Evolutionary conservation across 371 early-diverging fungal genomes (phyloP).

Genomic region (Cokeromyces recurvatus): DNA sequence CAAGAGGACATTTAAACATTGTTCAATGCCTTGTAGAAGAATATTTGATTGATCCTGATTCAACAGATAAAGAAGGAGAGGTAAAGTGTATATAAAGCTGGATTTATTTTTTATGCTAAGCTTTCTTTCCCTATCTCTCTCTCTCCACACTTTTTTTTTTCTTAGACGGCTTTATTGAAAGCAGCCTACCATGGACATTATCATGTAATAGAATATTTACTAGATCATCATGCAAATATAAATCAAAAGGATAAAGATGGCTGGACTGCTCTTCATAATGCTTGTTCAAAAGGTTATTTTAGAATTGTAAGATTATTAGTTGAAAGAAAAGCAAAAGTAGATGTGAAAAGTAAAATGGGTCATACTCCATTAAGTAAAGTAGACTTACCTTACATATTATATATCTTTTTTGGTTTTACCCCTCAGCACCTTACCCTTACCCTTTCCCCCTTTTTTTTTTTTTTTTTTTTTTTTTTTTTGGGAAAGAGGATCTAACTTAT

Average conservation of each 20-base stretch:
- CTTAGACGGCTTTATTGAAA: conserved; percentile 73
- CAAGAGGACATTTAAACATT: conserved; percentile 59
- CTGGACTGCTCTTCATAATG: conserved; percentile 82
- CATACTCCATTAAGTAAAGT: conserved; percentile 73
- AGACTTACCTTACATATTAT: background rate
- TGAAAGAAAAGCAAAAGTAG: conserved; percentile 50
- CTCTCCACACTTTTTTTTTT: background rate
- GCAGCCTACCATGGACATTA: conserved; percentile 69
- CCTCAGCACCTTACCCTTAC: background rate
- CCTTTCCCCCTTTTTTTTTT: no score
- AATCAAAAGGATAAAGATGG: conserved; percentile 69
- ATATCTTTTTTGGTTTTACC: conserved; percentile 12
- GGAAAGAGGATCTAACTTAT: no score
- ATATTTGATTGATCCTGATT: conserved; percentile 58
- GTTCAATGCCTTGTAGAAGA: conserved; percentile 57
- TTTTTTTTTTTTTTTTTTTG: no score
- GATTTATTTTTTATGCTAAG: no score
- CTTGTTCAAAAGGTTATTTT: conserved; percentile 56
- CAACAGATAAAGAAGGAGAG: conserved; percentile 66
- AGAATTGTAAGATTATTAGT: conserved; percentile 53
- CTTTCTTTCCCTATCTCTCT: no score
- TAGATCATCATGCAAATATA: conserved; percentile 56
- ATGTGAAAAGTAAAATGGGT: conserved; percentile 59
- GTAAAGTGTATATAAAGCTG: conserved; percentile 25
- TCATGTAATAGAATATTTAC: conserved; percentile 56